Evolutionary conservation across 768 basidiomycete species (phyloP).

Genomic region (Termitomyces sp.): DNA sequence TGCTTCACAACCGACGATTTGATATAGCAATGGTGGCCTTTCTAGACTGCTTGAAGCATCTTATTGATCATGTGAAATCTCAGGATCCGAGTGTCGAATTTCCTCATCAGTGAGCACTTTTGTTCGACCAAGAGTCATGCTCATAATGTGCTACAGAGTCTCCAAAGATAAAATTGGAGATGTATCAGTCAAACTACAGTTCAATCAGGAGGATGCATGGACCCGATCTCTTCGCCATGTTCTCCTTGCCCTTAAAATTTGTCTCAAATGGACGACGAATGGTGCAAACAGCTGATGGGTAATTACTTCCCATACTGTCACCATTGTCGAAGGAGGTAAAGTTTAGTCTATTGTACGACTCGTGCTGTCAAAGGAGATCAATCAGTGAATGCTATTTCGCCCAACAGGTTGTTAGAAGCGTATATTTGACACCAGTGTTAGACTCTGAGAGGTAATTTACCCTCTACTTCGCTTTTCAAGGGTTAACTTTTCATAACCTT

Average conservation of each 20-base stretch:
- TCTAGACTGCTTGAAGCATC: constrained; percentile 88
- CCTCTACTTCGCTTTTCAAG: no score
- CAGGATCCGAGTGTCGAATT: constrained; percentile 73
- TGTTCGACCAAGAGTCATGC: background rate
- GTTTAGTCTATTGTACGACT: no score
- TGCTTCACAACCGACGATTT: constrained; percentile 93
- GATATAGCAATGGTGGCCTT: constrained; percentile 96
- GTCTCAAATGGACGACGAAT: constrained; percentile 83
- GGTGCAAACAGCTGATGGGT: constrained; percentile 54
- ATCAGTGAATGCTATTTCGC: no score
- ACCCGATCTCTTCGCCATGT: constrained; percentile 91
- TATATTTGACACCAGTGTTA: no score
- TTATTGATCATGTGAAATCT: constrained; percentile 80
- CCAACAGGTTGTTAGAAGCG: no score
- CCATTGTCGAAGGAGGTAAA: no score
- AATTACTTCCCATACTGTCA: no score
- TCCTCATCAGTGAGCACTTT: constrained; percentile 72
- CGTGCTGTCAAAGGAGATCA: no score
- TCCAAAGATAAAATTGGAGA: constrained; percentile 95
- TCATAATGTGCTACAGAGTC: constrained; percentile 47
- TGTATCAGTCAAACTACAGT: constrained; percentile 89
- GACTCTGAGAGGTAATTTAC: no score
- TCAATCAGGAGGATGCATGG: constrained; percentile 95
- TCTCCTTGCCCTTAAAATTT: constrained; percentile 81
- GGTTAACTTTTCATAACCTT: no score